Evolutionary conservation across 2,329 filamentous ascomycete species (phyloP), one percentile per base, ranked within the genome.

Genomic region (Colletotrichum aenigma): DNA sequence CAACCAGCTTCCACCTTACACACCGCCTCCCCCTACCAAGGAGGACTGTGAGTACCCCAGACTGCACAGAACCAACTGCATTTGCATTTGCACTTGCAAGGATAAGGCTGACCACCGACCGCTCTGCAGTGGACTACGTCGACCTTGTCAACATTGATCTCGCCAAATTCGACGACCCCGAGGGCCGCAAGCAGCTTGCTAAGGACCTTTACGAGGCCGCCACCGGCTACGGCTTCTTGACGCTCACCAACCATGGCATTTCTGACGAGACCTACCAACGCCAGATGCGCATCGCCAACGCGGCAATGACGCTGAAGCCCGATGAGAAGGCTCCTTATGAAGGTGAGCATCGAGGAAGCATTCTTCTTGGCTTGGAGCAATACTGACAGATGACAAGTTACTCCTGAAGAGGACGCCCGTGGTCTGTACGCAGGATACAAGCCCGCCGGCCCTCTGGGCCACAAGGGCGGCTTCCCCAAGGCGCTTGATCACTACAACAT

Each of bases 341-440:
- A 70, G 79, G 78, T 80, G 21, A 6, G 18, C n/a, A n/a, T 0
- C 2, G 30, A 34, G n/a, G 13, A 58, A 1, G 7, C 24, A 9
- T 8, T 15, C 7, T 9, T 0, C 0, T 12, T 24, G 7, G 24
- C 55, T 24, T 16, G 6, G 0, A 28, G 13, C 9, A 16, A 28
- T 58, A 28, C 24, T 58, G 7, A 58, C 24, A 28, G 8, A 28
- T 9, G 13, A 15, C 15, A 16, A 81, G 81, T 80, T 21, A 81
- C 79, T 2, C 80, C 80, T 24, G 81, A 81, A 68, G 81, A 81
- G 64, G 81, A 81, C 30, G 78, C 77, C 18, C 78, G 77, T 21
- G 81, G 81, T 18, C 66, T 80, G 0, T 82, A 82, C 66, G 79
- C 81, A 21, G 81, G 80, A 9, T 82, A 78, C 77, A 82, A 82